Evolutionary conservation across 1,284 basidiomycete genomes (phyloP), one percentile per base, ranked within the genome.

Genomic region (Cutaneotrichosporon sp.): DNA sequence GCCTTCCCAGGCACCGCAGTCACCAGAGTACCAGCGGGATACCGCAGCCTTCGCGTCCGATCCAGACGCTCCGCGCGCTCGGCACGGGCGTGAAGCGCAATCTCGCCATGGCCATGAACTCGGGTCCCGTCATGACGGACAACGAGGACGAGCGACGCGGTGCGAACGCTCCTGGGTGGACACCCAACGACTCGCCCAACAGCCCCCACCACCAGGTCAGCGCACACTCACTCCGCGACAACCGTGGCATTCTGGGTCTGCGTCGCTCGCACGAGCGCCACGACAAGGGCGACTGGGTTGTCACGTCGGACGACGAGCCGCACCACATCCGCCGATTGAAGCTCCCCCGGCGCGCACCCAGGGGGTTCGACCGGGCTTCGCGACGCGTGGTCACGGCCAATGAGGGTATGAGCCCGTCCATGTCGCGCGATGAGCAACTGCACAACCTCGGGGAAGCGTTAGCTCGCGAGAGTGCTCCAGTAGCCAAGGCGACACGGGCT

Each of bases 271-370:
- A 29, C 22, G 45, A 25, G 16, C 25, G 14, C 50, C 20, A 56
- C 13, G 25, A 52, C 20, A 52, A 42, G 16, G 38, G 38, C 18
- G 38, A 42, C 16, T 42, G 54, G 3, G 57, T 47, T 3, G 54
- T 33, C 7, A 58, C 59, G 4, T 62, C 63, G 2, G 59, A 62
- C 20, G 63, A 65, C 16, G 63, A 65, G 20, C 57, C 46, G 16
- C 51, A 58, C 27, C 38, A 53, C 22, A 27, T 64, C 46, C 58
- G 63, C 42, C 51, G 47, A 2, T 45, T 56, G 6, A n/a, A n/a
- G n/a, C 47, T 63, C 47, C 46, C 45, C 34, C 27, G 38, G 18
- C 36, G 57, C 24, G 27, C 18, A 2, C 33, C 20, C 11, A n/a
- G 33, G 18, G 33, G 18, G 10, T 18, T 33, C 4, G 29, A 51